Evolutionary conservation across 1,139 yeast genomes (phyloP).

Genomic region (Debaryomyces coudertii): DNA sequence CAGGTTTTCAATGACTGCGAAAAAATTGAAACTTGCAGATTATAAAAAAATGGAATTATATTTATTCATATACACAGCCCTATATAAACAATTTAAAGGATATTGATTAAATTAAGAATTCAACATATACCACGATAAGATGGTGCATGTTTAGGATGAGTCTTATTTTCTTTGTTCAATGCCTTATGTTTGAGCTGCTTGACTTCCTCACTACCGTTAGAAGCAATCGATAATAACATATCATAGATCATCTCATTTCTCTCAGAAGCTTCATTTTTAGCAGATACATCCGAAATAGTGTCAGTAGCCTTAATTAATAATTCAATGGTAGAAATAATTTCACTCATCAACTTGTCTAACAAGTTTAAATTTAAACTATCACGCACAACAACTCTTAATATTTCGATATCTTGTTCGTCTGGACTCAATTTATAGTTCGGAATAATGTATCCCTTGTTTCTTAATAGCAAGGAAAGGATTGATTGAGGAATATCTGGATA

Average conservation of each 20-base stretch:
- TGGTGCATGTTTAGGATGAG: constrained; percentile 35
- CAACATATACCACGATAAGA: constrained; percentile 62
- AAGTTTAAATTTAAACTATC: constrained; percentile 71
- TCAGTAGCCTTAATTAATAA: constrained; percentile 48
- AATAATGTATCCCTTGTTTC: constrained; percentile 83
- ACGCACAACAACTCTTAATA: constrained; percentile 83
- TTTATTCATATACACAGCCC: neutral
- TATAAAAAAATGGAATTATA: neutral
- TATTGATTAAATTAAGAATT: neutral
- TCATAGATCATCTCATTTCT: constrained; percentile 29
- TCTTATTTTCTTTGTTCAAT: constrained; percentile 28
- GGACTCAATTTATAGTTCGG: constrained; percentile 91
- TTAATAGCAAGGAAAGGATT: constrained; percentile 68
- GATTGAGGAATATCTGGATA: constrained; percentile 89
- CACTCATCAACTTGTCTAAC: constrained; percentile 71
- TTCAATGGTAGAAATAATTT: constrained; percentile 59
- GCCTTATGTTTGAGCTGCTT: constrained; percentile 28
- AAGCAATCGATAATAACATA: constrained; percentile 42
- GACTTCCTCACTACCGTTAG: constrained; percentile 37
- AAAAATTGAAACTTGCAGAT: neutral
- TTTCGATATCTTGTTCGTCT: constrained; percentile 55
- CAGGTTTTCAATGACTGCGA: constrained; percentile 6
- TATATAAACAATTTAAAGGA: neutral
- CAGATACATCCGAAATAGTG: constrained; percentile 25
- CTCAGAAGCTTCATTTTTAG: constrained; percentile 21